A percentile compares a stretch with the other conserved stretches of the same genome.
Evolutionary conservation across 768 basidiomycete species (phyloP).

Genomic region (Lyophyllum semitale): DNA sequence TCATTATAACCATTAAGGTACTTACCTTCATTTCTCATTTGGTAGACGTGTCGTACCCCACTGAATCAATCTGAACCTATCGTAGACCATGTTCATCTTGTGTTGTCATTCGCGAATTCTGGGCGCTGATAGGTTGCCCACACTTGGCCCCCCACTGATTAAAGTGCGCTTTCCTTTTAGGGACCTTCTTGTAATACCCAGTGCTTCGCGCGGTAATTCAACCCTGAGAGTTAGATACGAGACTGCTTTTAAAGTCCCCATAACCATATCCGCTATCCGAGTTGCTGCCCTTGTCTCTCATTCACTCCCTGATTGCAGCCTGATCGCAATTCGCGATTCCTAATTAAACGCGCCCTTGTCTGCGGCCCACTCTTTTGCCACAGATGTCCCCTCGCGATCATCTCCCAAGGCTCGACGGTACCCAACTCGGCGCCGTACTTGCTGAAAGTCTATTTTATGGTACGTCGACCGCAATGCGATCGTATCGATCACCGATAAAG

Average conservation of each 20-base stretch:
- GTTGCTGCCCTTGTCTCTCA: not conserved
- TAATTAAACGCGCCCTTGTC: not conserved
- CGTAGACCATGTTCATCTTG: not conserved
- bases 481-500: not conserved
- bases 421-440: slow-evolving; percentile 18
- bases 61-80: not conserved
- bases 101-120: not conserved
- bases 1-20: not conserved
- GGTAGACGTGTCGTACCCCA: not conserved
- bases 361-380: slow-evolving; percentile 7
- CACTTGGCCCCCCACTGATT: not conserved
- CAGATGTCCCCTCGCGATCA: slow-evolving; percentile 22
- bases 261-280: not conserved
- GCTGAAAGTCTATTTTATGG: slow-evolving; percentile 20
- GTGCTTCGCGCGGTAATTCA: not conserved
- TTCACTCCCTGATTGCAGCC: not conserved
- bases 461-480: not conserved
- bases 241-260: not conserved
- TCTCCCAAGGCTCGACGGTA: slow-evolving; percentile 19
- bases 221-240: not conserved
- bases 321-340: not conserved
- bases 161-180: not conserved
- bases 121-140: not conserved
- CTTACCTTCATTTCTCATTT: not conserved
- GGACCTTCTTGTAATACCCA: not conserved